Evolutionary conservation across 2,329 filamentous ascomycete genomes (phyloP), one percentile per base, ranked within the genome.

Genomic region (Aureobasidium melanogenum): DNA sequence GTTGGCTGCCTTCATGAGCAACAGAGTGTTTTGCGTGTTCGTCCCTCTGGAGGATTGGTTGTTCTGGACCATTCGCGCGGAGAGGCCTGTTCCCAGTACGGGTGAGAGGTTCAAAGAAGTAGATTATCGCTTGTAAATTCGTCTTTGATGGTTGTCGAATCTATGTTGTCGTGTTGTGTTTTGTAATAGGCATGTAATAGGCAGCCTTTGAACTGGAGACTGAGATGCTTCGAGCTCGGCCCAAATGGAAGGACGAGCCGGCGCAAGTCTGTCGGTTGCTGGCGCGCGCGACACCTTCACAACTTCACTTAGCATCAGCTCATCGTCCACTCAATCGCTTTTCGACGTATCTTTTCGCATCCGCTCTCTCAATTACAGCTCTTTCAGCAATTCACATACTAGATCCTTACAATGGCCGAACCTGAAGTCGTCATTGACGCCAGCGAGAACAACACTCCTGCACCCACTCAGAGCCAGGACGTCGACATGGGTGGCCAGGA

Each of bases 21-120:
- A 82, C 66, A 74, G 75, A 63, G 65, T 81, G 36, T 79, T 81
- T 66, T 73, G 77, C 56, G 72, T 79, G 12, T 73, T 82, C 26
- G 69, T 82, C 17, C 80, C 80, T 1, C 63, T 80, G 15, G 80
- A 82, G 69, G 79, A 82, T 67, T 66, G 76, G 43, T 67, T 82
- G 32, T 72, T 80, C 28, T 82, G 78, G 73, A 64, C 69, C 2
- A 67, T 81, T 56, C 69, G 80, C 5, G 72, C 77, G 7, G 79
- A 80, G 36, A 82, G 82, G 68, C 80, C 80, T 4, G 74, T 76
- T 22, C 82, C 81, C 2, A 82, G 76, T 12, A 82, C 79, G 0
- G 79, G 79, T 15, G 75, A 79, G 54, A 70, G 77, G 62, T 76
- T 77, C 32, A 57, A 44, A 26, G 34, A 43, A 34, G 6, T 51